These are phyloP conservation scores for Alternaria brassicicola DNA, from an alignment of 2,329 filamentous ascomycete genomes.

Conservation along the genomic window DNA sequence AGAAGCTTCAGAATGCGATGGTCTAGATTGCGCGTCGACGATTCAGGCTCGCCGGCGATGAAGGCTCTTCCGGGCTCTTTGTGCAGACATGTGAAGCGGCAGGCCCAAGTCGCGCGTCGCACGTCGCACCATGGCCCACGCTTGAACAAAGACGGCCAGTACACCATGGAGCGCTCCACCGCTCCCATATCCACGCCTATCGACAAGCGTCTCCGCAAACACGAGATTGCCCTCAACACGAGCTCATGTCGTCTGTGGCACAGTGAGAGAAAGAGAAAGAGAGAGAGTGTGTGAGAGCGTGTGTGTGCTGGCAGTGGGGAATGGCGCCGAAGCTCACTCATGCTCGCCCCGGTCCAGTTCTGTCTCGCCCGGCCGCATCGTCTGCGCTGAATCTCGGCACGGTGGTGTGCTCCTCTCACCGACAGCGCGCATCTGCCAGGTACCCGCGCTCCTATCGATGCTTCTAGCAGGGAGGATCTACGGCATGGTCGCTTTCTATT, in stretches of 20 bases:
- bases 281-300: too few species aligned
- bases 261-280: too few species aligned
- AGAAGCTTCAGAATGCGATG: background rate
- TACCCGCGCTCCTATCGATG: slow-evolving; percentile 37
- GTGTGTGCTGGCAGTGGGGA: slow-evolving; percentile 2
- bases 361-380: slow-evolving; percentile 1
- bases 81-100: slow-evolving; percentile 21
- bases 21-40: slow-evolving; percentile 11
- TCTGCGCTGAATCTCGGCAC: slow-evolving; percentile 7
- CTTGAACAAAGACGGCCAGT: slow-evolving; percentile 12
- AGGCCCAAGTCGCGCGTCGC: slow-evolving; percentile 8
- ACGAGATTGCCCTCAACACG: slow-evolving; percentile 1
- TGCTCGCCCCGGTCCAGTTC: slow-evolving; percentile 1
- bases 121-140: slow-evolving; percentile 14
- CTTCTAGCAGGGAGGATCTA: slow-evolving; percentile 42
- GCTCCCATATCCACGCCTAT: slow-evolving; percentile 7
- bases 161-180: slow-evolving; percentile 8
- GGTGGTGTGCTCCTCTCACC: slow-evolving; percentile 16
- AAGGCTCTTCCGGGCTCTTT: slow-evolving; percentile 9
- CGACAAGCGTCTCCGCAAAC: slow-evolving; percentile 11
- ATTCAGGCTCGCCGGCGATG: slow-evolving; percentile 10
- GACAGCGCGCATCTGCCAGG: slow-evolving; percentile 28
- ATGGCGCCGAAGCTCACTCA: background rate
- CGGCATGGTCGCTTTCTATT: slow-evolving; percentile 37
- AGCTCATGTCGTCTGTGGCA: slow-evolving; percentile 4